A percentile compares a stretch with the other conserved stretches of the same genome.
Conservation (phyloP, 2,329 filamentous ascomycete species). For the Ascochyta fabae region DNA sequence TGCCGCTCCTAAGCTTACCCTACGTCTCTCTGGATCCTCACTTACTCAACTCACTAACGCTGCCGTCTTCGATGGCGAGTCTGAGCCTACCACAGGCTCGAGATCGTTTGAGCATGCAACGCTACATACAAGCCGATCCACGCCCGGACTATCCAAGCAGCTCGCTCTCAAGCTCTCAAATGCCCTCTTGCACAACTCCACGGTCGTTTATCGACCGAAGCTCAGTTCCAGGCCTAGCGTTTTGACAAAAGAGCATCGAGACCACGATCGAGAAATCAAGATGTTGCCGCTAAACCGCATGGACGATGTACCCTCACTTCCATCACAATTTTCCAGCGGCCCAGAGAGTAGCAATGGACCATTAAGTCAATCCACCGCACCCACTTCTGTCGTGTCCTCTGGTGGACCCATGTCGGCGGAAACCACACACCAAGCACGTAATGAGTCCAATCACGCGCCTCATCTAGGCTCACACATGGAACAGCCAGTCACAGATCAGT, state of each 20-base stretch:
- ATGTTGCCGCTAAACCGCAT: not conserved
- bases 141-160: slow-evolving; percentile 37
- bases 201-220: slow-evolving; percentile 43
- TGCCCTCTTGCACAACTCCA: slow-evolving; percentile 37
- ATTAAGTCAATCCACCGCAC: slow-evolving; percentile 43
- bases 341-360: slow-evolving; percentile 37
- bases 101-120: slow-evolving; percentile 16
- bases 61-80: slow-evolving; percentile 44
- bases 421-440: slow-evolving; percentile 30
- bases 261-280: slow-evolving; percentile 4
- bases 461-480: slow-evolving; percentile 24
- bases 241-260: slow-evolving; percentile 15
- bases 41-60: slow-evolving; percentile 35
- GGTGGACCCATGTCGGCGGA: slow-evolving; percentile 40
- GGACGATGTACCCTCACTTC: slow-evolving; percentile 28
- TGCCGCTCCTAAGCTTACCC: slow-evolving; percentile 14
- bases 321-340: slow-evolving; percentile 36
- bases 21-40: slow-evolving; percentile 27
- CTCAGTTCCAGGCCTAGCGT: slow-evolving; percentile 38
- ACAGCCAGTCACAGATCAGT: slow-evolving; percentile 23
- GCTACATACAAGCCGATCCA: slow-evolving; percentile 37
- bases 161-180: slow-evolving; percentile 36
- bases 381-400: slow-evolving; percentile 45
- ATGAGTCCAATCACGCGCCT: slow-evolving; percentile 19
- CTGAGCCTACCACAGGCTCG: slow-evolving; percentile 33